Base-by-base conservation (phyloP, 371 early-diverging fungal genomes). In the Blakeslea trispora region DNA sequence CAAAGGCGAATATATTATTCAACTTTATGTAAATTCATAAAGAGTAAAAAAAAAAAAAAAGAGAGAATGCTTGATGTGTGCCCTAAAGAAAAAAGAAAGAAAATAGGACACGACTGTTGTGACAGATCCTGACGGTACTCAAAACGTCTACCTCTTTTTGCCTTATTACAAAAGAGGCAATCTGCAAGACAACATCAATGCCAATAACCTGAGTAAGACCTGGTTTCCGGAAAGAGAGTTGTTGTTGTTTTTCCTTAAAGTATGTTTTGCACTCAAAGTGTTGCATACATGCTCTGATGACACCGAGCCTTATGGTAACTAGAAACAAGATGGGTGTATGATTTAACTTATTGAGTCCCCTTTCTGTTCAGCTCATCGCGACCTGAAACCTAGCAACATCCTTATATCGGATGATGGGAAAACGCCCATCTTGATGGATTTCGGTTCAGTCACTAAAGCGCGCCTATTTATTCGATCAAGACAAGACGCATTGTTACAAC, bases 381-480 rank as follows among this genome's bases (percentile, higher is more conserved):
- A 91, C 61, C 77, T 89, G 41, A 91, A 91, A 60, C 89, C 88
- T 13, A 85, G 77, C 13, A 84, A 85, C 63, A 74, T 83, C 5
- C 60, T 85, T 22, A 76, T 84, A 49, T 72, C 81, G 3, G 87
- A 88, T 57, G 88, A 87, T 59, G 81, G 82, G 10, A 68, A 77
- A 48, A 81, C 83, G 5, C 86, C 88, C 0, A 71, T 91, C 5
- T 61, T 89, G 35, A 87, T 87, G 81, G 89, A 89, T 69, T 84
- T 91, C 63, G 89, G 91, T 22, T 88, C 88, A 17, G 77, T 83
- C 50, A 69, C 69, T 10, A 66, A 72, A 21, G 88, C 89, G 10
- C 77, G 84, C 3, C 71, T 85, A 24, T 64, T 65, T 9, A 74
- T 85, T 21, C 69, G 77, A 45, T 81, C 77, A 10, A 68, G 86